Evolutionary conservation across 2,329 filamentous ascomycete genomes (phyloP), one percentile per base, ranked within the genome.

Genomic region (Nannizziopsis barbatae): DNA sequence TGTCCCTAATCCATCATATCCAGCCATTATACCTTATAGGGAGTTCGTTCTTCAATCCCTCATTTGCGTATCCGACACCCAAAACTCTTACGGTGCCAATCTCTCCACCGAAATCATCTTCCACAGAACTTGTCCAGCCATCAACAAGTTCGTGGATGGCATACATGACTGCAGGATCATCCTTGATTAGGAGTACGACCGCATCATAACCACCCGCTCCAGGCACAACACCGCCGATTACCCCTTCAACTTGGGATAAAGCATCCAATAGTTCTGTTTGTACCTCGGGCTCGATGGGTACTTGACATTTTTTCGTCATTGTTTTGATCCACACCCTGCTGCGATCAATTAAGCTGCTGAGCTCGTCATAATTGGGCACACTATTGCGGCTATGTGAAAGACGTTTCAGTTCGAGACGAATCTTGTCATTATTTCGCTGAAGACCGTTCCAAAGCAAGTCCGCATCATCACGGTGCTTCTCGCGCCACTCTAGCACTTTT

Each of bases 181-280:
- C 86, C 58, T 76, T 75, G 55, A 95, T 78, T 51, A 98, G 65
- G 52, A 98, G 65, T 0, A 83, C 84, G 48, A 95, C 75, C 1
- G 92, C 92, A 71, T 98, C 92, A 60, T 85, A 95, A 0, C 92
- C 92, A 8, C 92, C 92, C 0, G 92, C 92, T 0, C 92, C 92
- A 0, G 92, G 92, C 0, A 95, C 92, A 0, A 96, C 87, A 0
- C 89, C 92, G 0, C 88, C 89, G 55, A 89, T 78, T 2, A 96
- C 88, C 5, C 90, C 92, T 0, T 83, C 75, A 1, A 95, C 69
- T 3, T 68, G 64, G 2, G 73, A 76, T 50, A 90, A 74, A 8
- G 80, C 84, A 66, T 98, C 84, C 32, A 98, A 70, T 51, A 98
- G 71, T 60, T 79, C 77, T 1, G 87, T 95, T 73, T 98, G 92